phyloP scores from a whole-genome alignment of 2,329 filamentous ascomycete species.

The Metarhizium anisopliae region DNA sequence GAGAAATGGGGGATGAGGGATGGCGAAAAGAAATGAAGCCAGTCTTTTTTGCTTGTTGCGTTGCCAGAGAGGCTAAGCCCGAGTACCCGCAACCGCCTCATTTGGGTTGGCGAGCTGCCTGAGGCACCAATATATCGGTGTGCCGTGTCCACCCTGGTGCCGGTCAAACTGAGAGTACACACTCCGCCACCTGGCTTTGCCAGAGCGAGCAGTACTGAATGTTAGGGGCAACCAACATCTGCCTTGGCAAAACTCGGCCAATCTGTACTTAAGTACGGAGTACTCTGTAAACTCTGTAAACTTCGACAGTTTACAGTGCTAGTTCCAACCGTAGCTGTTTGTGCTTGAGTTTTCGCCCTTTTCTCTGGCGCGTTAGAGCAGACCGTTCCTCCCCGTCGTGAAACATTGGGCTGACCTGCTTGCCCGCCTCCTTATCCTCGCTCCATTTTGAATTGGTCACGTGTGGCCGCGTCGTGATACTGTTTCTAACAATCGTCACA shows the following conservation, averaged over 20 bases:
- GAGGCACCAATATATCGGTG: conserved; percentile 5
- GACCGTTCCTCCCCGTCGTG: not conserved
- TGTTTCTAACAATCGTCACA: not conserved
- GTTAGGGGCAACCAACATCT: not conserved
- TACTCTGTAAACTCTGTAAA: too few species aligned
- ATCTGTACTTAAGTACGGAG: not conserved
- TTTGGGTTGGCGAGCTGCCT: conserved; percentile 5
- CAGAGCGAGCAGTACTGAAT: not conserved
- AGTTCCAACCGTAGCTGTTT: not conserved
- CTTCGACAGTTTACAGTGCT: not conserved
- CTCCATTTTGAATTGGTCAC: not conserved
- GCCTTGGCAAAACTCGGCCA: not conserved
- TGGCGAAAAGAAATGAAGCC: conserved; percentile 9
- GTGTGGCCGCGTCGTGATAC: not conserved
- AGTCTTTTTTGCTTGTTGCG: conserved; percentile 6
- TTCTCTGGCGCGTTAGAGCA: not conserved
- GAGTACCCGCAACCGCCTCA: conserved; percentile 8
- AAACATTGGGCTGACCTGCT: too few species aligned
- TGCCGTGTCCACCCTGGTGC: not conserved
- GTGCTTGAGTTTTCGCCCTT: not conserved
- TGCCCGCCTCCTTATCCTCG: not conserved
- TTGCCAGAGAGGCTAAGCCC: conserved; percentile 14
- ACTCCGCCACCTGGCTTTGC: not conserved
- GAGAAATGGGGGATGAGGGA: conserved; percentile 1
- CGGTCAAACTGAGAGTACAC: not conserved